These are phyloP conservation scores for Blastomyces emzantsi DNA, from an alignment of 2,329 filamentous ascomycete genomes.

Conservation along the genomic window DNA sequence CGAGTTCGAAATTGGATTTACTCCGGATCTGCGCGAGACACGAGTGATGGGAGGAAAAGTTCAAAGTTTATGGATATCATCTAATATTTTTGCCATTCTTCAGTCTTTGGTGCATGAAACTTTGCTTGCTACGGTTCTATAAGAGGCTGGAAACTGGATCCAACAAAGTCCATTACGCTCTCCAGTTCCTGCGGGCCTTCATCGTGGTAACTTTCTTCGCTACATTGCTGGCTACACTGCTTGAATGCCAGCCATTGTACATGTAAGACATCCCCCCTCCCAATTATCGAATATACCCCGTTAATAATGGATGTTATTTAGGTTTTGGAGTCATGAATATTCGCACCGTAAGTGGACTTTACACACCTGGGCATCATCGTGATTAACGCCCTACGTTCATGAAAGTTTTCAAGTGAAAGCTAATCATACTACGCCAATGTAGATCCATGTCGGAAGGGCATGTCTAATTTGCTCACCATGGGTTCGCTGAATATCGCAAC, in stretches of 20 bases:
- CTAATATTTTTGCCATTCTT: background rate
- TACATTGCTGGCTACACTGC: constrained; percentile 13
- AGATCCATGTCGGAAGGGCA: constrained; percentile 15
- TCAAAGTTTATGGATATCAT: background rate
- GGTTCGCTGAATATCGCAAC: constrained; percentile 16
- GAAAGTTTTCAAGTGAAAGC: background rate
- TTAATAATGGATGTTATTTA: background rate
- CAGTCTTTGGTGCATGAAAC: constrained; percentile 18
- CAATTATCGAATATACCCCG: background rate
- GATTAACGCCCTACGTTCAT: background rate
- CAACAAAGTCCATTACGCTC: constrained; percentile 14
- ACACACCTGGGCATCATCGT: background rate
- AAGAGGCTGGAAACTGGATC: constrained; percentile 16
- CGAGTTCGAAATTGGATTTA: background rate
- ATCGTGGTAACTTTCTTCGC: constrained; percentile 13
- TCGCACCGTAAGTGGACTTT: background rate
- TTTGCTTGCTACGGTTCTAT: constrained; percentile 17
- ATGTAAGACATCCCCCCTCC: background rate
- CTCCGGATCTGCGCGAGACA: background rate
- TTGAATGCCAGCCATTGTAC: constrained; percentile 15
- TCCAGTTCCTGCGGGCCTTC: constrained; percentile 13
- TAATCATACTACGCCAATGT: background rate
- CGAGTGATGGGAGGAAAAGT: background rate
- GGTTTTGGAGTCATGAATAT: constrained; percentile 1
- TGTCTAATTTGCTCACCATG: constrained; percentile 14